Conservation (phyloP, 805 yeast species). For the Yamadazyma scolyti region DNA sequence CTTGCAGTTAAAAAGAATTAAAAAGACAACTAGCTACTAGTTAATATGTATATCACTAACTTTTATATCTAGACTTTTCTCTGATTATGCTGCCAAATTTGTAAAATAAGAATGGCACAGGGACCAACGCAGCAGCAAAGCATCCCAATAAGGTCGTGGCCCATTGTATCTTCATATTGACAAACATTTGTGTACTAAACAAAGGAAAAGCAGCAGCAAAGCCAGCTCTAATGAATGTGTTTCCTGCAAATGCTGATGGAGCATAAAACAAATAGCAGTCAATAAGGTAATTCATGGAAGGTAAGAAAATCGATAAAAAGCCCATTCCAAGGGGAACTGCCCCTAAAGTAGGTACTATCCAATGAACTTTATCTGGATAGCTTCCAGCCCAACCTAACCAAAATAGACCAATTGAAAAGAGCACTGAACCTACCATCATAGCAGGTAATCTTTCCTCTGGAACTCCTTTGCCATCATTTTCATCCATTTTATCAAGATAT, state of each 20-base stretch:
- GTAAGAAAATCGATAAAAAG: slow-evolving; percentile 52
- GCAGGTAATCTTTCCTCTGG: slow-evolving; percentile 80
- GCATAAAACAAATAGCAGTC: slow-evolving; percentile 53
- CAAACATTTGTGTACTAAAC: slow-evolving; percentile 49
- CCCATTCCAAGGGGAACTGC: slow-evolving; percentile 41
- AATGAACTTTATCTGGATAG: slow-evolving; percentile 63
- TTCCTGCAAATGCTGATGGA: slow-evolving; percentile 59
- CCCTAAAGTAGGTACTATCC: slow-evolving; percentile 57
- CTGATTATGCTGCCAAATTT: slow-evolving; percentile 38
- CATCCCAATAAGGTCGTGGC: slow-evolving; percentile 53
- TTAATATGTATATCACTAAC: no score
- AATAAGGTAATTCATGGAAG: slow-evolving; percentile 54
- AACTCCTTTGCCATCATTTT: slow-evolving; percentile 51
- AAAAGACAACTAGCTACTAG: no score
- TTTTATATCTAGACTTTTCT: slow-evolving; percentile 1
- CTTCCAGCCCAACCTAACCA: slow-evolving; percentile 89
- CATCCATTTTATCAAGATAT: slow-evolving; percentile 43
- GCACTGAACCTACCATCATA: slow-evolving; percentile 66
- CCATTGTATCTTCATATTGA: slow-evolving; percentile 46
- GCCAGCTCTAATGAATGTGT: slow-evolving; percentile 52
- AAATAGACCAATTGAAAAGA: slow-evolving; percentile 72
- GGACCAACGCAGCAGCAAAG: slow-evolving; percentile 46
- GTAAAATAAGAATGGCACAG: slow-evolving; percentile 53
- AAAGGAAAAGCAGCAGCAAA: slow-evolving; percentile 60
- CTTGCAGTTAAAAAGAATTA: slow-evolving; percentile 6